Conservation (phyloP, 2,329 filamentous ascomycete genomes). For the Monosporascus ibericus region DNA sequence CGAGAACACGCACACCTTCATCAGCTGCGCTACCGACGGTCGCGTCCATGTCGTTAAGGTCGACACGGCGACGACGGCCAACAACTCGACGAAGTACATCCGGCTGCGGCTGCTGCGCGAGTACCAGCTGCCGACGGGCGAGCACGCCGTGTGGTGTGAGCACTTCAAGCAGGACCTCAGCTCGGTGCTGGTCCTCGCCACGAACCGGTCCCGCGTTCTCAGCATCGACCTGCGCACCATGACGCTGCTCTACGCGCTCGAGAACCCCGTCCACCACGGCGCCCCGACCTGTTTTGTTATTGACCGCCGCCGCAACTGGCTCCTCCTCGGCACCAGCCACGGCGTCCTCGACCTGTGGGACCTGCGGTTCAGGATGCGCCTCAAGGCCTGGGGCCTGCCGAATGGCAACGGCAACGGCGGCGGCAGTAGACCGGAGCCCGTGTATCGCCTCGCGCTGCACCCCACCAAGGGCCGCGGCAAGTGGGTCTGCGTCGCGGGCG, state of each 20-base stretch:
- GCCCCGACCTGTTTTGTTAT: slow-evolving; percentile 87
- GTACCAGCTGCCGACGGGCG: slow-evolving; percentile 67
- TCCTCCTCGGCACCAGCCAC: slow-evolving; percentile 85
- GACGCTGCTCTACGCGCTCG: slow-evolving; percentile 70
- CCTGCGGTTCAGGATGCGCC: slow-evolving; percentile 81
- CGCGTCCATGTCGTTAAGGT: slow-evolving; percentile 86
- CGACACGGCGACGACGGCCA: slow-evolving; percentile 38
- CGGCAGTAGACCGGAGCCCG: slow-evolving; percentile 32
- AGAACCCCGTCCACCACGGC: slow-evolving; percentile 88
- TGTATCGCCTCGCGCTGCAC: slow-evolving; percentile 74
- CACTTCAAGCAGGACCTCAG: slow-evolving; percentile 78
- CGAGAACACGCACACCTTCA: slow-evolving; percentile 88
- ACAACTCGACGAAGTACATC: slow-evolving; percentile 62
- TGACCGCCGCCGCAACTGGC: slow-evolving; percentile 81
- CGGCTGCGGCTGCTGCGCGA: slow-evolving; percentile 71
- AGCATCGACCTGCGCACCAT: slow-evolving; percentile 85
- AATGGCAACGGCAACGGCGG: background rate
- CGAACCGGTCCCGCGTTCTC: slow-evolving; percentile 75
- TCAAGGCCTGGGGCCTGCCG: slow-evolving; percentile 83
- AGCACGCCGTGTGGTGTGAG: slow-evolving; percentile 84
- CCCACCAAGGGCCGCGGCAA: slow-evolving; percentile 71
- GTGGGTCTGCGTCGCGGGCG: slow-evolving; percentile 84
- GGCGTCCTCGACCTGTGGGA: slow-evolving; percentile 95
- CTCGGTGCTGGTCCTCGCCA: slow-evolving; percentile 81
- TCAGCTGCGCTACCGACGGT: slow-evolving; percentile 85